Evolutionary conservation across 306 rosid species (phyloP).

Genomic region (Trifolium subterraneum): DNA sequence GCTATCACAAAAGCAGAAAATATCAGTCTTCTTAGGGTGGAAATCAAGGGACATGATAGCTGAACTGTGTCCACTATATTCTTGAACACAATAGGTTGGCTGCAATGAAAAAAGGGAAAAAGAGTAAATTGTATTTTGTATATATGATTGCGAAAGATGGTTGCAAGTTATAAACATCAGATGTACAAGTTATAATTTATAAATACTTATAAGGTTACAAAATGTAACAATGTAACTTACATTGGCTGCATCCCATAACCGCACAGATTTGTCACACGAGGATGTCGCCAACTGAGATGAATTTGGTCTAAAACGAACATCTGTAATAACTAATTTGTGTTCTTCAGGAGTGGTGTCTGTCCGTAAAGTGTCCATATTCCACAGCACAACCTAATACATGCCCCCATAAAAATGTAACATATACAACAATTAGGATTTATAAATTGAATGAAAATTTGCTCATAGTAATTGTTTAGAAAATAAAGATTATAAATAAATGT

Average conservation of each 20-base stretch:
- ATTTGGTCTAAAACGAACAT: slow-evolving; percentile 64
- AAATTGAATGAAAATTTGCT: slow-evolving; percentile 13
- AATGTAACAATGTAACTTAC: slow-evolving; percentile 27
- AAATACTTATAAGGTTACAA: too few species aligned
- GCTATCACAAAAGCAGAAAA: slow-evolving; percentile 55
- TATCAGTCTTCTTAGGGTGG: slow-evolving; percentile 63
- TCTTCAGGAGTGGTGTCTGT: slow-evolving; percentile 56
- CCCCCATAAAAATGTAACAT: slow-evolving; percentile 21
- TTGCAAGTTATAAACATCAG: background rate
- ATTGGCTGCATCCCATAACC: slow-evolving; percentile 62
- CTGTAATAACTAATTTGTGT: slow-evolving; percentile 54
- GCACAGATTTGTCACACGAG: slow-evolving; percentile 59
- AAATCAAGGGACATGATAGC: slow-evolving; percentile 62
- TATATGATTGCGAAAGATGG: slow-evolving; percentile 15
- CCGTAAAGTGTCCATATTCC: slow-evolving; percentile 59
- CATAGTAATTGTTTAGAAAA: slow-evolving; percentile 19
- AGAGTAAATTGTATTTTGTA: slow-evolving; percentile 13
- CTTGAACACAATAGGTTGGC: slow-evolving; percentile 53
- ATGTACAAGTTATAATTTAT: too few species aligned
- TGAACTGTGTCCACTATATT: slow-evolving; percentile 53
- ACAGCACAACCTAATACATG: slow-evolving; percentile 50
- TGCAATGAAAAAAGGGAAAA: slow-evolving; percentile 38
- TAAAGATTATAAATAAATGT: slow-evolving; percentile 1
- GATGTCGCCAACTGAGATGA: slow-evolving; percentile 62
- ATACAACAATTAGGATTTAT: slow-evolving; percentile 32